These are phyloP conservation scores for Smittium mucronatum DNA, from an alignment of 371 early-diverging fungal species.

Conservation along the genomic window DNA sequence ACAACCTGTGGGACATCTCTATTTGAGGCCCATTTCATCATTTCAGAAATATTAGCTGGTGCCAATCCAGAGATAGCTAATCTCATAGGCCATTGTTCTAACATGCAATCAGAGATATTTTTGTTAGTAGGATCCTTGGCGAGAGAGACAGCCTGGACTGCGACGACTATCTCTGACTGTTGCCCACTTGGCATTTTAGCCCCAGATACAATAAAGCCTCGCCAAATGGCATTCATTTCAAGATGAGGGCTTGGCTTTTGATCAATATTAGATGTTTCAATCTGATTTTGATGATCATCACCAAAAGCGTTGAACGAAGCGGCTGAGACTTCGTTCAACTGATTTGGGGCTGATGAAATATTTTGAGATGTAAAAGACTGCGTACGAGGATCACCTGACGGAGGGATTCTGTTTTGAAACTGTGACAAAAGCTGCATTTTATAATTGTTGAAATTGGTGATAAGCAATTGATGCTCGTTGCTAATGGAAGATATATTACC, in stretches of 20 bases:
- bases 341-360: not conserved
- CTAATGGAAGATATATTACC: not conserved
- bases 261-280: not conserved
- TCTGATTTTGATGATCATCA: not conserved
- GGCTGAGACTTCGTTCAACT: not conserved
- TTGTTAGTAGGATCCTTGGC: not conserved
- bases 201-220: not conserved
- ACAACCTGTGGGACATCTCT: slow-evolving; percentile 2
- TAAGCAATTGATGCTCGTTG: not conserved
- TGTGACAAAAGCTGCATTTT: not conserved
- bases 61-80: slow-evolving; percentile 5
- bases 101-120: slow-evolving; percentile 3
- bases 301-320: not conserved
- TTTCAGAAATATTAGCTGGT: not conserved
- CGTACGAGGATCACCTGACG: not conserved
- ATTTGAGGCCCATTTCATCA: slow-evolving; percentile 1
- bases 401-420: not conserved
- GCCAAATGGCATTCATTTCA: not conserved
- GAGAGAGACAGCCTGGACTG: slow-evolving; percentile 7
- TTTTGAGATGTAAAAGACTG: not conserved
- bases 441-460: not conserved
- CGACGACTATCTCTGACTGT: slow-evolving; percentile 6
- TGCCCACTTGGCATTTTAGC: slow-evolving; percentile 8
- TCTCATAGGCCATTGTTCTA: slow-evolving; percentile 7
- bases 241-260: not conserved